These are phyloP conservation scores for Coniochaeta sp. DNA, from an alignment of 2,329 filamentous ascomycete genomes.

Conservation along the genomic window DNA sequence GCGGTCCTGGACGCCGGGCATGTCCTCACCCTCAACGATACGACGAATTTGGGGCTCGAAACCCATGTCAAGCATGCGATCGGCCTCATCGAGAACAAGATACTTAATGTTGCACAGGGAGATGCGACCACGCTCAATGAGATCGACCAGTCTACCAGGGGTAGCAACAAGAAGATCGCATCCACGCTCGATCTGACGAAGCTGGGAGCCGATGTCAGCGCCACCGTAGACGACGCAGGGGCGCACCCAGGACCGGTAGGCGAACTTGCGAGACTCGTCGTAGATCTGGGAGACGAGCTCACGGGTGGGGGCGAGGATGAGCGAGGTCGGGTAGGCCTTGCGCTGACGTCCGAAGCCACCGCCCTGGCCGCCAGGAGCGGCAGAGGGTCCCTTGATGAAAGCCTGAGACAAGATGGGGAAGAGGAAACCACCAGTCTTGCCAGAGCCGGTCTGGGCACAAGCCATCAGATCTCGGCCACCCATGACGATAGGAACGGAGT, in stretches of 20 bases:
- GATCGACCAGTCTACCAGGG: conserved; percentile 91
- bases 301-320: conserved; percentile 94
- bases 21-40: conserved; percentile 97
- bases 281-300: conserved; percentile 98
- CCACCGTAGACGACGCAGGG: conserved; percentile 98
- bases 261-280: conserved; percentile 95
- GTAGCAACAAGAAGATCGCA: conserved; percentile 97
- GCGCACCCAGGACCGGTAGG: conserved; percentile 97
- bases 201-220: conserved; percentile 96
- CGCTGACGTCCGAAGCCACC: conserved; percentile 85
- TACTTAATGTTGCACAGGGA: conserved; percentile 99
- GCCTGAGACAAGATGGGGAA: conserved; percentile 99
- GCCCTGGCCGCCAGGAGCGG: conserved; percentile 54
- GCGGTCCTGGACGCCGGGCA: conserved; percentile 75
- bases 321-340: conserved; percentile 93
- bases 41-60: conserved; percentile 99
- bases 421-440: conserved; percentile 99
- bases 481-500: conserved; percentile 99
- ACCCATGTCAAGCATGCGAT: conserved; percentile 99
- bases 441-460: conserved; percentile 98
- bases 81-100: conserved; percentile 95
- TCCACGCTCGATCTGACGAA: conserved; percentile 94
- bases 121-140: conserved; percentile 97
- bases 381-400: conserved; percentile 79
- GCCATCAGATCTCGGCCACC: conserved; percentile 97